A percentile compares a stretch with the other conserved stretches of the same genome.
phyloP scores from a whole-genome alignment of 2,329 filamentous ascomycete species.

The Aspergillus flavus region DNA sequence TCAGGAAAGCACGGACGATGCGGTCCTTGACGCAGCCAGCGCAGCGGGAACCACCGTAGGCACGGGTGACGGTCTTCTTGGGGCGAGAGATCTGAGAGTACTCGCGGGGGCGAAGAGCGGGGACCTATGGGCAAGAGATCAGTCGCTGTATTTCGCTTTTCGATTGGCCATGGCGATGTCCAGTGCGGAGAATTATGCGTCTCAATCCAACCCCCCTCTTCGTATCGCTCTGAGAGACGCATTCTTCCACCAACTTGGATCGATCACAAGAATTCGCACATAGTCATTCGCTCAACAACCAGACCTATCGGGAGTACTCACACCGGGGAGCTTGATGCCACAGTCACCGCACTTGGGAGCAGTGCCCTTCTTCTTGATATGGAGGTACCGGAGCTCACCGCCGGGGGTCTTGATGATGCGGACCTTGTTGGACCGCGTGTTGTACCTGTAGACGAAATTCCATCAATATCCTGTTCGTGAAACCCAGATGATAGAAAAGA shows the following conservation, averaged over 20 bases:
- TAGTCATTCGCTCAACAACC: constrained; percentile 13
- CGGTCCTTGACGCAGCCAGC: constrained; percentile 98
- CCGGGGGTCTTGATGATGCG: constrained; percentile 95
- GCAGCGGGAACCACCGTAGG: constrained; percentile 98
- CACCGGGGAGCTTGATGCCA: constrained; percentile 93
- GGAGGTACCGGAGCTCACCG: constrained; percentile 90
- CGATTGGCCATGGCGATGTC: background rate
- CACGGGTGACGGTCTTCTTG: constrained; percentile 98
- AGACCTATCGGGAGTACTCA: constrained; percentile 63
- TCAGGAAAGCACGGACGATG: constrained; percentile 96
- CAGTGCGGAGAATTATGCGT: constrained; percentile 10
- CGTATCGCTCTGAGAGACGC: background rate
- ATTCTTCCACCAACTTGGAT: background rate
- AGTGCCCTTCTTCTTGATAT: constrained; percentile 99
- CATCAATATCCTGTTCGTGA: constrained; percentile 34
- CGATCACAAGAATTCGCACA: constrained; percentile 16
- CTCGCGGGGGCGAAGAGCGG: constrained; percentile 96
- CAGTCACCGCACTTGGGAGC: constrained; percentile 99
- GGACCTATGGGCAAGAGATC: constrained; percentile 61
- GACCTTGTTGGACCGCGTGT: constrained; percentile 97
- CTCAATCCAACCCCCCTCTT: constrained; percentile 19
- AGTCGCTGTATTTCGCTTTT: constrained; percentile 14
- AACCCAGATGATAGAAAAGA: background rate
- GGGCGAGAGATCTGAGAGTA: constrained; percentile 96
- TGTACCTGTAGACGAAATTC: constrained; percentile 69